Evolutionary conservation across 768 basidiomycete genomes (phyloP).

Genomic region (Termitomyces sp.): DNA sequence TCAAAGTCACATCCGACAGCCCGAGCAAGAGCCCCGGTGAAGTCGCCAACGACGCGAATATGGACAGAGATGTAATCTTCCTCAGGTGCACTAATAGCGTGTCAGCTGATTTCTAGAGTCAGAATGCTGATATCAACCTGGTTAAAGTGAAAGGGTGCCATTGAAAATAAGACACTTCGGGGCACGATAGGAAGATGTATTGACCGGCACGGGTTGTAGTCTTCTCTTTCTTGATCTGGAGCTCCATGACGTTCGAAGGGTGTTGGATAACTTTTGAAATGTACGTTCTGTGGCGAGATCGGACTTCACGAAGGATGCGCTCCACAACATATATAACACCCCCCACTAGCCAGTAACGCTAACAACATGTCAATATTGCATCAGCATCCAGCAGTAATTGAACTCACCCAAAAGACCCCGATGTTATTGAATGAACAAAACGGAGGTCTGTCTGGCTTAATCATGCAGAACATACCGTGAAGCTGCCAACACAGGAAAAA

Average conservation of each 20-base stretch:
- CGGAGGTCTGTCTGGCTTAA: slow-evolving; percentile 83
- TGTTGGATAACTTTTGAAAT: slow-evolving; percentile 95
- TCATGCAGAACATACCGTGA: slow-evolving; percentile 97
- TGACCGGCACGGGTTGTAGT: slow-evolving; percentile 79
- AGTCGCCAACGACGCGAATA: slow-evolving; percentile 89
- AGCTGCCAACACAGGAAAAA: slow-evolving; percentile 96
- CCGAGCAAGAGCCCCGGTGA: slow-evolving; percentile 76
- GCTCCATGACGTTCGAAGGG: slow-evolving; percentile 88
- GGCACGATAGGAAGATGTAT: slow-evolving; percentile 90
- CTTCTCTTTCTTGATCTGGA: slow-evolving; percentile 97
- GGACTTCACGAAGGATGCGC: slow-evolving; percentile 87
- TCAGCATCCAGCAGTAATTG: background rate
- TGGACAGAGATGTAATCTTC: slow-evolving; percentile 95
- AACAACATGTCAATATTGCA: background rate
- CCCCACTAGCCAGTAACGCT: slow-evolving; percentile 90
- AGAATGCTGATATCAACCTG: slow-evolving; percentile 36
- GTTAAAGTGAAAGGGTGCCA: slow-evolving; percentile 98
- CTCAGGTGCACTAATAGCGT: slow-evolving; percentile 67
- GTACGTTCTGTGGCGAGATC: slow-evolving; percentile 86
- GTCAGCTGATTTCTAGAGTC: background rate
- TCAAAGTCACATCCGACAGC: slow-evolving; percentile 83
- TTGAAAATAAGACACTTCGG: slow-evolving; percentile 90
- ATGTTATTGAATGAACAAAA: slow-evolving; percentile 82
- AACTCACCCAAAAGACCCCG: slow-evolving; percentile 90
- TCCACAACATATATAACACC: slow-evolving; percentile 83